These are phyloP conservation scores for Solanum etuberosum DNA, from an alignment of 257 asterid genomes.

Conservation along the genomic window DNA sequence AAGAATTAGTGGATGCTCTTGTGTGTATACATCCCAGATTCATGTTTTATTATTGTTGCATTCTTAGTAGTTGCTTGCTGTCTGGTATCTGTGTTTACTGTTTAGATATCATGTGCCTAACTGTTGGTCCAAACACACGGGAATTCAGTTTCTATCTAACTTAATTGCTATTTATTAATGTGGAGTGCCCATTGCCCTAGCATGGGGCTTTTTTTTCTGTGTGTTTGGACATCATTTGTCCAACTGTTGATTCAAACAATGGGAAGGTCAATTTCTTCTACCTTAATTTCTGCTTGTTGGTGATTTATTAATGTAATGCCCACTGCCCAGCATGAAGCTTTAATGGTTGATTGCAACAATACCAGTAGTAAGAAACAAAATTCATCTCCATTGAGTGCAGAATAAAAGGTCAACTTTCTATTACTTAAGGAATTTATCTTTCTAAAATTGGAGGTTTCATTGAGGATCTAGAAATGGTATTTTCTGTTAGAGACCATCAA, in stretches of 20 bases:
- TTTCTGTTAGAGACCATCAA: not conserved
- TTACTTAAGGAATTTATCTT: not conserved
- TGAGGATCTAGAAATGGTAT: not conserved
- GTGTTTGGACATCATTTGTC: not conserved
- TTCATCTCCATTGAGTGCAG: not conserved
- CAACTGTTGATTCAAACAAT: not conserved
- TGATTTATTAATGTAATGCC: not conserved
- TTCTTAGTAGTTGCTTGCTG: not conserved
- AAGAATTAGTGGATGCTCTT: not conserved
- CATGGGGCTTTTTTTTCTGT: not conserved
- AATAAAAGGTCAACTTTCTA: not conserved
- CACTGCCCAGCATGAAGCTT: not conserved
- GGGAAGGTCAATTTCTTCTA: not conserved
- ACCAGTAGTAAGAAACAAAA: not conserved
- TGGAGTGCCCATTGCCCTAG: not conserved
- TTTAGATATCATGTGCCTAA: not conserved
- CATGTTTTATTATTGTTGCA: not conserved
- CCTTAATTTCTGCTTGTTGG: not conserved
- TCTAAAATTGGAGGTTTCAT: not conserved
- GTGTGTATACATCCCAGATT: not conserved
- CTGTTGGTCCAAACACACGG: not conserved
- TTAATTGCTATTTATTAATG: not conserved
- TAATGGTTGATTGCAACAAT: not conserved
- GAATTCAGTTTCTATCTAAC: not conserved
- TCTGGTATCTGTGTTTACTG: not conserved